Percentiles rank a stretch among this genome's conserved stretches.
These are phyloP conservation scores for Penicillium robsamsonii DNA, from an alignment of 495 filamentous ascomycete species.

Conservation along the genomic window DNA sequence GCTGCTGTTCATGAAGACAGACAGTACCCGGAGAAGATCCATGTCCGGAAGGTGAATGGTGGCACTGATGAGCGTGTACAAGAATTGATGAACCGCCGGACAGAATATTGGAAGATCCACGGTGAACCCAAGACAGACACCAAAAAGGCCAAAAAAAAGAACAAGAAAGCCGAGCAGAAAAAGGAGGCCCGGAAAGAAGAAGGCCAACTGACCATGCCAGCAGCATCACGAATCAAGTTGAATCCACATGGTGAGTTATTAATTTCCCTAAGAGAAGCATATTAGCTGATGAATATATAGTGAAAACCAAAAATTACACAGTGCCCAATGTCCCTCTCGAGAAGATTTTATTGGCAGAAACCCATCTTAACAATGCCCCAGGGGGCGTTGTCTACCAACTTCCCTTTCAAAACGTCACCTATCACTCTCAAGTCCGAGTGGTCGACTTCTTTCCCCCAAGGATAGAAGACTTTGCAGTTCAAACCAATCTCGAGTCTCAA, in stretches of 20 bases:
- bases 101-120: constrained; percentile 55
- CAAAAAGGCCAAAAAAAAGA: constrained; percentile 38
- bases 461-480: constrained; percentile 71
- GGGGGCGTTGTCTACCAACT: constrained; percentile 46
- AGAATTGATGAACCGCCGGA: constrained; percentile 60
- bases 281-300: constrained; percentile 23
- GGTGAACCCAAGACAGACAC: constrained; percentile 28
- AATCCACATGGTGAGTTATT: constrained; percentile 38
- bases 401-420: constrained; percentile 75
- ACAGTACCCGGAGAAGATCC: constrained; percentile 47
- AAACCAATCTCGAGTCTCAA: constrained; percentile 14
- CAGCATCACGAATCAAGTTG: constrained; percentile 37
- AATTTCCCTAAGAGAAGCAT: neutral
- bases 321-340: constrained; percentile 35
- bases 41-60: constrained; percentile 48
- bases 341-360: constrained; percentile 41
- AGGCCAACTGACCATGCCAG: constrained; percentile 27
- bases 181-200: constrained; percentile 33
- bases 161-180: constrained; percentile 33
- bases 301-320: constrained; percentile 31
- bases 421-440: constrained; percentile 64
- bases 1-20: constrained; percentile 67
- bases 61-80: constrained; percentile 51
- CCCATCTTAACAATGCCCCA: constrained; percentile 41
- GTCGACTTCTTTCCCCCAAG: constrained; percentile 75